Base-by-base conservation (phyloP, 176 grass and related monocot genomes). In the Zizania latifolia region DNA sequence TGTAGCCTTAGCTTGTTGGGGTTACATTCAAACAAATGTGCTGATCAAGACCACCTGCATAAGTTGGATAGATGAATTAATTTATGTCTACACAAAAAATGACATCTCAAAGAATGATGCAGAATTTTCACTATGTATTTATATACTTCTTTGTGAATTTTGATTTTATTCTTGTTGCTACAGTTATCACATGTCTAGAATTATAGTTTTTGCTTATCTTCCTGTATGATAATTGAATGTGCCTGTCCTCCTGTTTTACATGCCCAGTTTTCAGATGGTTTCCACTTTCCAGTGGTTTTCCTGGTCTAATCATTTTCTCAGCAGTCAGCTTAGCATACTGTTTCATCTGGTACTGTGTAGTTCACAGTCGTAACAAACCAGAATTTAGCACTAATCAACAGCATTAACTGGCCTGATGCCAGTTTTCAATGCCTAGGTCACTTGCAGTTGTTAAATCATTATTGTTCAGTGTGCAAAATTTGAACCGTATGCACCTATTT, bases 1-100 rank as follows among this genome's bases (percentile, higher is more conserved):
- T 81, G 43, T 43, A 76, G 14, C 29, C 19, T 4, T 76, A 70
- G 46, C 14, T 45, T 81, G 44, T 63, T 61, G 27, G 28, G 53
- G 11, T 29, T 70, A 40, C 54, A 0, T n/a, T n/a, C n/a, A n/a
- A n/a, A n/a, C n/a, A n/a, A n/a, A n/a, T n/a, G n/a, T n/a, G n/a
- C n/a, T n/a, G 46, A 46, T 36, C 12, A 13, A 57, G 27, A 31
- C 14, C 9, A 46, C 30, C 30, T 29, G 24, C 24, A 68, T 45
- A 28, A 29, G 14, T 45, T 68, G 67, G 15, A 70, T 51, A 51
- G 28, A 43, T 33, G 8, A 35, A 36, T 63, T 54, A 64, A 30
- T 54, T 12, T 30, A 39, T 32, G n/a, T 40, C 24, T 22, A 15
- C 16, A n/a, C 28, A 71, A 71, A 33, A 11, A 56, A 16, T 12